Base-by-base conservation (phyloP, 805 yeast species). In the Teunomyces gatunensis region DNA sequence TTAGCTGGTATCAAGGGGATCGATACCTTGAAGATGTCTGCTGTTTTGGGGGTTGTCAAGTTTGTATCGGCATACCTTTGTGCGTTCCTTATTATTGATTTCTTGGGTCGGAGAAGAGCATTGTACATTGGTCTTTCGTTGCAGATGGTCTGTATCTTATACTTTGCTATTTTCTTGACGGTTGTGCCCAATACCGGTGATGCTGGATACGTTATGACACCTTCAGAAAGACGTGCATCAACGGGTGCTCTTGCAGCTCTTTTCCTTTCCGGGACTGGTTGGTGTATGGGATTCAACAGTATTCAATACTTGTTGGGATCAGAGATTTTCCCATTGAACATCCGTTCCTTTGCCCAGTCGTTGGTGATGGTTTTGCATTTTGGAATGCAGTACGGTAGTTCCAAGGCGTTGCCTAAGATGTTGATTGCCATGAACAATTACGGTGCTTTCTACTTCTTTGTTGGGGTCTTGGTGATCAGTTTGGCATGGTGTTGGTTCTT, bases 401-500 rank as follows among this genome's bases (percentile, higher is more conserved):
- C 62, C 34, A 59, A 59, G 50, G 63, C 63, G 5, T 47, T 59
- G 27, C 63, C 63, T 11, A 49, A 51, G 49, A 58, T 59, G 63
- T 47, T 59, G 56, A 25, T 59, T 25, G 47, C 56, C 25, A 47
- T 59, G 61, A 32, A 54, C 34, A 53, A 57, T 21, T 50, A 42
- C 39, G 63, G 63, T 34, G 60, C 63, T 2, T 58, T 59, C 48
- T 59, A 53, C 55, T 55, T 59, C 51, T 59, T 59, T 47, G 46
- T 50, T 2, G 60, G 55, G 7, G 54, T 59, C 10, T 50, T 55
- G 50, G 20, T 43, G 12, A 10, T 55, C 7, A 37, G 54, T 9
- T 53, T 59, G 46, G 45, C 48, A 51, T 59, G 62, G 62, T 54
- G 57, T 30, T 59, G 61, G 61, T 59, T 59, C 57, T 59, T 54